Evolutionary conservation across 148 eudicot species (phyloP).

Genomic region (Polygonum aviculare): DNA sequence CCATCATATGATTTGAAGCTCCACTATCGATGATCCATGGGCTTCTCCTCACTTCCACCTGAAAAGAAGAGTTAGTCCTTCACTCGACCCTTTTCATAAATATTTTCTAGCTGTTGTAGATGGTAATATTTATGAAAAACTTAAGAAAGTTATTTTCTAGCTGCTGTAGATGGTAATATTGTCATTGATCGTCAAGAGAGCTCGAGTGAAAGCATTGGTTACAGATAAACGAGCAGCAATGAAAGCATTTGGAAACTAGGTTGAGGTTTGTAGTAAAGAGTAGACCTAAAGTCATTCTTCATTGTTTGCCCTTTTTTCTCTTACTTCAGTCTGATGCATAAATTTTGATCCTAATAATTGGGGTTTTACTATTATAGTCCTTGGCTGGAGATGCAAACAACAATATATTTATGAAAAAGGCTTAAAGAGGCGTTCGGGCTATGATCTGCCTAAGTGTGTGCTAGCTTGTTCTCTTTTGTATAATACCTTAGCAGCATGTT

Average conservation of each 20-base stretch:
- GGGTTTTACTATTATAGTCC: constrained; percentile 35
- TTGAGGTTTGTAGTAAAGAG: constrained; percentile 54
- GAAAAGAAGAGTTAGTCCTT: too few relatives aligned
- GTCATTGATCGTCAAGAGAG: constrained; percentile 71
- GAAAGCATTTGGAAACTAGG: constrained; percentile 90
- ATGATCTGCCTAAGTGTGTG: constrained; percentile 78
- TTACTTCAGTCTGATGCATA: background rate
- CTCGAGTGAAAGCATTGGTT: constrained; percentile 75
- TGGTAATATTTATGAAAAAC: too few relatives aligned
- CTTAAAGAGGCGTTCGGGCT: constrained; percentile 68
- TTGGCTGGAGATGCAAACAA: constrained; percentile 58
- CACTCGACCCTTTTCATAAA: too few relatives aligned
- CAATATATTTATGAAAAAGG: constrained; percentile 50
- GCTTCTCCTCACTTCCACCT: too few relatives aligned
- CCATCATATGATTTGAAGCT: too few relatives aligned
- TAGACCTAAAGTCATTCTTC: background rate
- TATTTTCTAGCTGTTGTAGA: too few relatives aligned
- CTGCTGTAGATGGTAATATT: constrained; percentile 76
- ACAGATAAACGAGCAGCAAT: constrained; percentile 78
- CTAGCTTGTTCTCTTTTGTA: too few relatives aligned
- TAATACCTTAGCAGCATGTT: too few relatives aligned
- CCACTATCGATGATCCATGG: too few relatives aligned
- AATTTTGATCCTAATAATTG: background rate
- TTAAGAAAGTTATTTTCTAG: constrained; percentile 23
- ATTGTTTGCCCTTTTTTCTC: background rate